phyloP scores from a whole-genome alignment of 805 yeast genomes.

The Diddensiella santjacobensis region DNA sequence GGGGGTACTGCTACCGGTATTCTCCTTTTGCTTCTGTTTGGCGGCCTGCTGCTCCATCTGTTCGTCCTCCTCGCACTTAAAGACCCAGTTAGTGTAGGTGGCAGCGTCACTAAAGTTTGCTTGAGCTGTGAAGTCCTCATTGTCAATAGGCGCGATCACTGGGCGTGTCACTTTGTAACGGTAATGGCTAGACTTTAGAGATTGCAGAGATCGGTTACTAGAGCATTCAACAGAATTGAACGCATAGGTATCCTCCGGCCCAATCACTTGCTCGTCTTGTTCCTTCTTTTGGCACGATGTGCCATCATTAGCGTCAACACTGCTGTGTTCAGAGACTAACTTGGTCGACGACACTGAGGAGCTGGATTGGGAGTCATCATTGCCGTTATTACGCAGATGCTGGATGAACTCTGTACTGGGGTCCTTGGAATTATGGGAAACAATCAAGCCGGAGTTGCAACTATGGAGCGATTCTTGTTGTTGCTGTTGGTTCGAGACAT shows the following conservation, averaged over 20 bases:
- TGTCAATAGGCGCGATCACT: not conserved
- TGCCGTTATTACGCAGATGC: not conserved
- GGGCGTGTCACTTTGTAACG: not conserved
- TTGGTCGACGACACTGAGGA: not conserved
- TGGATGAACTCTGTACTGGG: not conserved
- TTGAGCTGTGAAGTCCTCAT: not conserved
- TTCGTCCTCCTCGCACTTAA: not conserved
- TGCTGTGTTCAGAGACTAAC: not conserved
- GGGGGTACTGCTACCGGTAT: not conserved
- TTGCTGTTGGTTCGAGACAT: not conserved
- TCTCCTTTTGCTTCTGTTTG: not conserved
- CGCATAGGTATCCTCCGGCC: not conserved
- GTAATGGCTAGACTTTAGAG: not conserved
- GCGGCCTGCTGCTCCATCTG: not conserved
- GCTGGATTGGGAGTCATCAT: not conserved
- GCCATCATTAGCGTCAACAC: not conserved
- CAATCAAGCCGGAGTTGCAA: not conserved
- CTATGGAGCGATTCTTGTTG: not conserved
- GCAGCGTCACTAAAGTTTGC: not conserved
- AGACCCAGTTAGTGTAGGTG: not conserved
- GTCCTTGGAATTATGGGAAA: not conserved
- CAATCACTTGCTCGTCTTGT: not conserved
- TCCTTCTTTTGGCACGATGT: not conserved
- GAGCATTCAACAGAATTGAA: not conserved
- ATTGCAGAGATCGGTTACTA: not conserved